Evolutionary conservation across 176 grass and related monocot genomes (phyloP).

Genomic region (Thalia dealbata): DNA sequence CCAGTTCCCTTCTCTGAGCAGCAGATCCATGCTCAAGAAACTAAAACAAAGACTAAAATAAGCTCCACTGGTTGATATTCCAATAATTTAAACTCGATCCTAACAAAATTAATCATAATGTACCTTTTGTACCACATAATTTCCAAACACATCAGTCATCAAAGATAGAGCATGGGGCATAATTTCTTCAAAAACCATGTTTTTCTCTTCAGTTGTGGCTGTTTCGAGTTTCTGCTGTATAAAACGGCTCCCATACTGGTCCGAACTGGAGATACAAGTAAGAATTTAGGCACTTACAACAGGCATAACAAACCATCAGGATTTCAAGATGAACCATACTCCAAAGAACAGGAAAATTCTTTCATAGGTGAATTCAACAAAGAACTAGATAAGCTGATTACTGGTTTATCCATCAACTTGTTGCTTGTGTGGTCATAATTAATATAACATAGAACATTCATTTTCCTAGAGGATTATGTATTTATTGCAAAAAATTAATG

Average conservation of each 20-base stretch:
- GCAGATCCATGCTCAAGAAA: constrained; percentile 20
- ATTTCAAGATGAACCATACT: not conserved
- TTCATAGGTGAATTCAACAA: too few species aligned
- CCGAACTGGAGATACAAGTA: constrained; percentile 47
- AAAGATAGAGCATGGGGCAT: constrained; percentile 71
- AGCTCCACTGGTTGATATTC: not conserved
- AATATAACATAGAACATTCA: not conserved
- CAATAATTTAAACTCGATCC: not conserved
- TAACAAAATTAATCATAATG: not conserved
- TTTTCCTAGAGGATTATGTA: not conserved
- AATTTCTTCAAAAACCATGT: constrained; percentile 84
- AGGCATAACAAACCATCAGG: not conserved
- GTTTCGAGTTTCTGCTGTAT: constrained; percentile 99
- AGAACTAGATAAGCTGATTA: too few species aligned
- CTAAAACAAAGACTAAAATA: constrained; percentile 4
- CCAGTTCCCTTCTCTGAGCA: constrained; percentile 9
- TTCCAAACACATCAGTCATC: constrained; percentile 97
- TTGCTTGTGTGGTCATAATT: not conserved
- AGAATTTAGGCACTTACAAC: constrained; percentile 8
- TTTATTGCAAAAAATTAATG: not conserved
- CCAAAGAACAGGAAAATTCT: not conserved
- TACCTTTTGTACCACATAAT: constrained; percentile 96
- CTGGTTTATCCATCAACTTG: too few species aligned
- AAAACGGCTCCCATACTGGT: constrained; percentile 93
- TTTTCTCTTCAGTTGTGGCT: constrained; percentile 72